phyloP scores from a whole-genome alignment of 2,329 filamentous ascomycete genomes.

The Gliomastix tumulicola region DNA sequence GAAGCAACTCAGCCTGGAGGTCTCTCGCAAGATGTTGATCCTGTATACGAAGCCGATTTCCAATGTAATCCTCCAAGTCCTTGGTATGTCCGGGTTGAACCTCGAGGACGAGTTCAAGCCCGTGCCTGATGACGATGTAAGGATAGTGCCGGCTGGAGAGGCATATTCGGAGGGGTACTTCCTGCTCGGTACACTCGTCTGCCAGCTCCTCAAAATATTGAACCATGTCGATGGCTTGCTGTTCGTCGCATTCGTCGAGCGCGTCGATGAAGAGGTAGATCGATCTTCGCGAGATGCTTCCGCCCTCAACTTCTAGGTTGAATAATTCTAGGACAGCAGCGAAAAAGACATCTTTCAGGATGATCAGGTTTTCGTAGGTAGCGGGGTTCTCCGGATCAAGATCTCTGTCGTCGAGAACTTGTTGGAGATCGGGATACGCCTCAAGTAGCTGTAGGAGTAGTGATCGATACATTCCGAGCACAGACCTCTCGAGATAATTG shows the following conservation, averaged over 20 bases:
- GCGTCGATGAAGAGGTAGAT: constrained; percentile 8
- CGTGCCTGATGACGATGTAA: constrained; percentile 21
- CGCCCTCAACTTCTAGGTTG: too few species aligned
- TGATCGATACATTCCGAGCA: constrained; percentile 40
- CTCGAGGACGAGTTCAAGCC: constrained; percentile 17
- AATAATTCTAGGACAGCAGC: too few species aligned
- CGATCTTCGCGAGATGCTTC: too few species aligned
- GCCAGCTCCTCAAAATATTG: constrained; percentile 28
- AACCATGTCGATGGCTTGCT: constrained; percentile 23
- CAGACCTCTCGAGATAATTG: constrained; percentile 12
- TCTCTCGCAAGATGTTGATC: too few species aligned
- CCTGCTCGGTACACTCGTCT: constrained; percentile 6
- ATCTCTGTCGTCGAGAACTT: constrained; percentile 8
- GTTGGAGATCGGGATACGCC: constrained; percentile 23
- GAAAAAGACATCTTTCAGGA: too few species aligned
- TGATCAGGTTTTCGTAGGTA: too few species aligned
- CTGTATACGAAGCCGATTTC: too few species aligned
- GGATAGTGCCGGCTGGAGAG: constrained; percentile 43
- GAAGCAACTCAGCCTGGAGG: too few species aligned
- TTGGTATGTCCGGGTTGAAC: constrained; percentile 1
- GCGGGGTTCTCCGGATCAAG: too few species aligned
- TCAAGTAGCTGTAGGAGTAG: constrained; percentile 33
- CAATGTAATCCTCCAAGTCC: constrained; percentile 18
- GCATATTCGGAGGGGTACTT: constrained; percentile 21
- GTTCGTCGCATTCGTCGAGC: constrained; percentile 11